Evolutionary conservation across 1,284 basidiomycete species (phyloP), one percentile per base, ranked within the genome.

Genomic region (Xanthoconium separans): DNA sequence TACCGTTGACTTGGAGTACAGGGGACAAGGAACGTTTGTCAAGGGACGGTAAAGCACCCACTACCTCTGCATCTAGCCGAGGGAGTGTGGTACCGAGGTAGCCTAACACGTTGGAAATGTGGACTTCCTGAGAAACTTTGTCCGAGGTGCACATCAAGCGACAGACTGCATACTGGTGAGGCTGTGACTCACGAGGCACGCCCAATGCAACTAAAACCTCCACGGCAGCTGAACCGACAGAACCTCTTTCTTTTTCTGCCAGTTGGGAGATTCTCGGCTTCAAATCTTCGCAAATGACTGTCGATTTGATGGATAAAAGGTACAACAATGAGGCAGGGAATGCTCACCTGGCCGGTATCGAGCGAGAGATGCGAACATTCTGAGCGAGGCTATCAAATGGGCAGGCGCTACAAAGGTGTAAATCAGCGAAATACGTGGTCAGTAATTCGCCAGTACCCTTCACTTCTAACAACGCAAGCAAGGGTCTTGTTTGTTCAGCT

Each of bases 1-100:
- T 10, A 33, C 31, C 11, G 13, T 33, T 33, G 31, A 33, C 31
- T 13, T 13, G 31, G 11, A 33, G 31, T 4, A 33, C 31, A 33
- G 10, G 31, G 13, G 31, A 13, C 7, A 33, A 12, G 31, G 10
- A 4, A 33, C 11, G 2, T 12, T 10, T 33, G 31, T 33, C 31
- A 12, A 6, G 10, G 13, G 31, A 13, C 5, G 31, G 11, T 4
- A 12, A 12, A 33, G n/a, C 20, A 6, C 11, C 15, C 20, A 30
- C 50, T 27, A n/a, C 37, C 7, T 60, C 58, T 16, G 30, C 59
- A 18, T 60, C 51, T 7, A 58, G 34, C n/a, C 16, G 50, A 43
- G 59, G 56, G 9, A 60, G 55, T 4, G 18, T 45, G 27, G 15
- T 16, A 20, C 11, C 7, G 33, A 60, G 51, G 15, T 58, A 55